Conservation (phyloP, 805 yeast genomes). For the Diddensiella caesifluorescens region DNA sequence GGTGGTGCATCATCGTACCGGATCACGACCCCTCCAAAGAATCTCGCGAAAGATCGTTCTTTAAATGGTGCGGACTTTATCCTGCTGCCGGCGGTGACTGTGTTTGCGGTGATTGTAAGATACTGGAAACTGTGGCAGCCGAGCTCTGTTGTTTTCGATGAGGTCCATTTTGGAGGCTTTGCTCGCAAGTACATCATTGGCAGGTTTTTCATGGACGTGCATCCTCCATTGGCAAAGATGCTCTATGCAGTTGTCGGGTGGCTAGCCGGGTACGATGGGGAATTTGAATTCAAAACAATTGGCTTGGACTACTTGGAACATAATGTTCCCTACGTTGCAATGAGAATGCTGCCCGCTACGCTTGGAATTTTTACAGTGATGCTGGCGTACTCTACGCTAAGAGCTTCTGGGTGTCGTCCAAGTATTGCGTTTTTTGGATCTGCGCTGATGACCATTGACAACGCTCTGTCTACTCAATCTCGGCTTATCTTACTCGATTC, state of each 20-base stretch:
- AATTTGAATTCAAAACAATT: slow-evolving; percentile 39
- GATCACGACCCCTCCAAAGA: slow-evolving; percentile 24
- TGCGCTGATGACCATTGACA: slow-evolving; percentile 53
- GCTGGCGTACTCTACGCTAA: slow-evolving; percentile 49
- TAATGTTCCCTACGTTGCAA: slow-evolving; percentile 44
- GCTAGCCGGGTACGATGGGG: slow-evolving; percentile 49
- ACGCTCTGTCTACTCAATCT: slow-evolving; percentile 57
- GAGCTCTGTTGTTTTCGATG: slow-evolving; percentile 82
- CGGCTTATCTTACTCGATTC: slow-evolving; percentile 47
- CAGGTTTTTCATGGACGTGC: slow-evolving; percentile 61
- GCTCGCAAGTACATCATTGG: slow-evolving; percentile 72
- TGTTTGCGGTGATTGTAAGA: slow-evolving; percentile 55
- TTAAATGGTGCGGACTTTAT: slow-evolving; percentile 18
- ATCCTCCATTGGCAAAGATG: slow-evolving; percentile 66
- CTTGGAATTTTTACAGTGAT: slow-evolving; percentile 51
- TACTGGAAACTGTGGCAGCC: slow-evolving; percentile 60
- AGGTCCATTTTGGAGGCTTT: slow-evolving; percentile 95
- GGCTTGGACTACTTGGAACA: slow-evolving; percentile 40
- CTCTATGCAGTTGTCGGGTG: slow-evolving; percentile 50
- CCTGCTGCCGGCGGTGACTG: slow-evolving; percentile 36
- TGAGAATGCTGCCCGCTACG: slow-evolving; percentile 54
- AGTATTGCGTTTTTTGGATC: slow-evolving; percentile 47
- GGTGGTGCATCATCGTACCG: too few species aligned
- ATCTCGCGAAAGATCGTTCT: slow-evolving; percentile 23
- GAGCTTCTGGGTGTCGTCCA: slow-evolving; percentile 51